A percentile compares a stretch with the other conserved stretches of the same genome.
These are phyloP conservation scores for Dalbergia oliveri DNA, from an alignment of 306 rosid species.

Conservation along the genomic window DNA sequence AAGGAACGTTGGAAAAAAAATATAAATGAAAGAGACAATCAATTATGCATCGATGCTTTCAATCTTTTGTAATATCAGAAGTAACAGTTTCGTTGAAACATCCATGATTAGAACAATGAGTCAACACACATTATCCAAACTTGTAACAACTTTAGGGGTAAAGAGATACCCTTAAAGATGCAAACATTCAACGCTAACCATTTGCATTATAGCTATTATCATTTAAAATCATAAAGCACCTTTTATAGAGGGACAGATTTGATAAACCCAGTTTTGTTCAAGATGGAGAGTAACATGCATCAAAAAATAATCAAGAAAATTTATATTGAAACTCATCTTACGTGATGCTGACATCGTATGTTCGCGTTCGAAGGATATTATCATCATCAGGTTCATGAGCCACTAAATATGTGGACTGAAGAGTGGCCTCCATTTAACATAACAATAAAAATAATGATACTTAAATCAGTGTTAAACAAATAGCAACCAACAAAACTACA, in stretches of 20 bases:
- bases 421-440: slow-evolving; percentile 60
- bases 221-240: background rate
- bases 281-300: slow-evolving; percentile 23
- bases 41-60: background rate
- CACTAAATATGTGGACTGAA: slow-evolving; percentile 73
- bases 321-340: slow-evolving; percentile 57
- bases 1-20: too few relatives aligned
- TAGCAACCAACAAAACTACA: slow-evolving; percentile 27
- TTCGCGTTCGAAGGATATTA: slow-evolving; percentile 89
- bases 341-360: slow-evolving; percentile 96
- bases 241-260: background rate
- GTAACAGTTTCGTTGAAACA: slow-evolving; percentile 29
- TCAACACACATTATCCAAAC: background rate
- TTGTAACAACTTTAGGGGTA: background rate
- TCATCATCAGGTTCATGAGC: slow-evolving; percentile 95
- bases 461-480: slow-evolving; percentile 35
- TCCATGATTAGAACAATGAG: slow-evolving; percentile 19
- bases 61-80: slow-evolving; percentile 6
- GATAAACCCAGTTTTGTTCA: slow-evolving; percentile 8
- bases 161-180: background rate
- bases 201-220: background rate
- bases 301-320: slow-evolving; percentile 31
- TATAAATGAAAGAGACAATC: too few relatives aligned
- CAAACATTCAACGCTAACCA: background rate
- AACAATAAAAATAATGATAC: slow-evolving; percentile 41